A percentile compares a stretch with the other conserved stretches of the same genome.
Conservation (phyloP, 176 grass and related monocot genomes). For the Thalia dealbata region DNA sequence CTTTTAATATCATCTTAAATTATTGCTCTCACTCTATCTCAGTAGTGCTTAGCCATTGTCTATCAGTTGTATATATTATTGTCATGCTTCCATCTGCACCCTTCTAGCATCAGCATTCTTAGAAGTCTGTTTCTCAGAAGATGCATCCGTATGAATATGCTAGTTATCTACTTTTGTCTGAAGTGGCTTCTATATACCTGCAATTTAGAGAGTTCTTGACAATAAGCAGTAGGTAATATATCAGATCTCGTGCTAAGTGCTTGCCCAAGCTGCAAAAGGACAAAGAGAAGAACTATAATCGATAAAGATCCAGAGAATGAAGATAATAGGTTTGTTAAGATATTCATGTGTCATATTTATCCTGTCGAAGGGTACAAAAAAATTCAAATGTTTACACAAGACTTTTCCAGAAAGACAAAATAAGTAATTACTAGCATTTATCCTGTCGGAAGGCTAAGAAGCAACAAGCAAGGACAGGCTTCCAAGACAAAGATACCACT, state of each 20-base stretch:
- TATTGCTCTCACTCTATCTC: too few species aligned
- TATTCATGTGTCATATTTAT: background rate
- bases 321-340: conserved; percentile 7
- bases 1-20: too few species aligned
- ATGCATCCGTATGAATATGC: too few species aligned
- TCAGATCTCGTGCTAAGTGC: conserved; percentile 85
- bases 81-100: too few species aligned
- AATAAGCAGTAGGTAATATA: conserved; percentile 83
- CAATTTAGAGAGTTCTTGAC: conserved; percentile 81
- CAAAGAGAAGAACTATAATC: background rate
- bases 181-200: conserved; percentile 40
- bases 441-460: background rate
- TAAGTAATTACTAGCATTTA: background rate
- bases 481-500: background rate
- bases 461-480: background rate
- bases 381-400: background rate
- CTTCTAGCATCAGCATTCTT: too few species aligned
- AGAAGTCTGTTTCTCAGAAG: too few species aligned
- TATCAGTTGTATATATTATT: too few species aligned
- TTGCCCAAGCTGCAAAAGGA: conserved; percentile 57
- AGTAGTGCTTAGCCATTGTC: too few species aligned
- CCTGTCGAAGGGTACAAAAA: background rate
- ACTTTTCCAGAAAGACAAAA: background rate
- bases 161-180: too few species aligned
- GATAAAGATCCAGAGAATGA: background rate